A percentile compares a stretch with the other conserved stretches of the same genome.
These are phyloP conservation scores for Salix suchowensis DNA, from an alignment of 345 rosid genomes.

Conservation along the genomic window DNA sequence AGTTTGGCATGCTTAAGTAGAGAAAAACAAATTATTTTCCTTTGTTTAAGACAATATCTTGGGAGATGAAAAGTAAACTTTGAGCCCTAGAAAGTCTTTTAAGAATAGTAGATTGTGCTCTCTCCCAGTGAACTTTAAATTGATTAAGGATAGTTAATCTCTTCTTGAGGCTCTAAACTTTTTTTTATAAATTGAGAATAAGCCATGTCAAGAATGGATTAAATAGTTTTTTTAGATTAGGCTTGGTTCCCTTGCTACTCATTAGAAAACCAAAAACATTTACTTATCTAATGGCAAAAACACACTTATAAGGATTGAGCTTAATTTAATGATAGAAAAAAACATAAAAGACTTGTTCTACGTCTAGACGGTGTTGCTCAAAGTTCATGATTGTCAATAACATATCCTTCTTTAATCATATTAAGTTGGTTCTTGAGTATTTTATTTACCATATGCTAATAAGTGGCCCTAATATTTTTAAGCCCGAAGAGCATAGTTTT, in stretches of 20 bases:
- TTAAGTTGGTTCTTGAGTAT: too few species aligned
- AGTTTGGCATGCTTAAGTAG: not conserved
- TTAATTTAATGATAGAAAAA: too few species aligned
- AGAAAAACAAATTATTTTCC: not conserved
- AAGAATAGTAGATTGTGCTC: not conserved
- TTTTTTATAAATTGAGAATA: fast-evolving
- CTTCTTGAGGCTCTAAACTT: not conserved
- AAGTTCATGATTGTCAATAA: too few species aligned
- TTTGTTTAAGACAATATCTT: not conserved
- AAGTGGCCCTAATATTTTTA: too few species aligned
- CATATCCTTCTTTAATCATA: too few species aligned
- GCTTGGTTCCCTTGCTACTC: not conserved
- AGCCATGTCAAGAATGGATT: not conserved
- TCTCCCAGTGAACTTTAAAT: fast-evolving
- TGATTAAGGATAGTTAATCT: not conserved
- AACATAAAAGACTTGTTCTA: too few species aligned
- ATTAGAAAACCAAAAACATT: not conserved
- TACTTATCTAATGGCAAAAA: not conserved
- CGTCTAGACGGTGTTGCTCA: too few species aligned
- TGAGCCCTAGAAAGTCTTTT: not conserved
- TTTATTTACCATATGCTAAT: too few species aligned
- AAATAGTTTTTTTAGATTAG: not conserved
- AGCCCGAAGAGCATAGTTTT: too few species aligned
- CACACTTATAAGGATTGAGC: not conserved
- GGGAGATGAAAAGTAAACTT: not conserved